phyloP scores from a whole-genome alignment of 73 alveolate genomes.

The Paramecium primaurelia region DNA sequence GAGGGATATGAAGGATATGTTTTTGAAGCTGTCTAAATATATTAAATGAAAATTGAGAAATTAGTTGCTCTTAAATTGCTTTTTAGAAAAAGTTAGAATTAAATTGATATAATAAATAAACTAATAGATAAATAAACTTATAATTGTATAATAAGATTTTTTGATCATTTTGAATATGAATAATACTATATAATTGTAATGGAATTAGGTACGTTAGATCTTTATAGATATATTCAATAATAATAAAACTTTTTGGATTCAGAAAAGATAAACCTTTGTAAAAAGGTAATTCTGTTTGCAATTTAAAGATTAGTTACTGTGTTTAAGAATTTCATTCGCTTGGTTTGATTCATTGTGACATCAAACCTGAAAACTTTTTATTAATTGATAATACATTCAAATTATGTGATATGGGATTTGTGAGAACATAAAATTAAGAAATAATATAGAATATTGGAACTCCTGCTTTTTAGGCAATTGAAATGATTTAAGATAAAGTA shows the following conservation, averaged over 20 bases:
- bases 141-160: not conserved
- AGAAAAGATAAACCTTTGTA: not conserved
- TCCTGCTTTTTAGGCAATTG: not conserved
- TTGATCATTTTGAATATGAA: not conserved
- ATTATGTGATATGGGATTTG: not conserved
- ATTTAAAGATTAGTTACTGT: not conserved
- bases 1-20: slow-evolving; percentile 8
- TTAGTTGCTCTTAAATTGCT: not conserved
- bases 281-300: not conserved
- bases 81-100: not conserved
- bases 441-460: not conserved
- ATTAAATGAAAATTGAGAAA: not conserved
- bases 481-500: not conserved
- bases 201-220: not conserved
- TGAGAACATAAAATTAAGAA: not conserved
- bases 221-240: not conserved
- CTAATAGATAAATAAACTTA: not conserved
- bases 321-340: not conserved
- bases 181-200: not conserved
- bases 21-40: not conserved
- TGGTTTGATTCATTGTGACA: not conserved
- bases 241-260: not conserved
- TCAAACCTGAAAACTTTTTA: not conserved
- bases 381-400: not conserved
- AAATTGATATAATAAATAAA: not conserved